Percentiles rank a stretch among this genome's conserved stretches.
Evolutionary conservation across 371 early-diverging fungal species (phyloP).

Genomic region (Mucor ambiguus): DNA sequence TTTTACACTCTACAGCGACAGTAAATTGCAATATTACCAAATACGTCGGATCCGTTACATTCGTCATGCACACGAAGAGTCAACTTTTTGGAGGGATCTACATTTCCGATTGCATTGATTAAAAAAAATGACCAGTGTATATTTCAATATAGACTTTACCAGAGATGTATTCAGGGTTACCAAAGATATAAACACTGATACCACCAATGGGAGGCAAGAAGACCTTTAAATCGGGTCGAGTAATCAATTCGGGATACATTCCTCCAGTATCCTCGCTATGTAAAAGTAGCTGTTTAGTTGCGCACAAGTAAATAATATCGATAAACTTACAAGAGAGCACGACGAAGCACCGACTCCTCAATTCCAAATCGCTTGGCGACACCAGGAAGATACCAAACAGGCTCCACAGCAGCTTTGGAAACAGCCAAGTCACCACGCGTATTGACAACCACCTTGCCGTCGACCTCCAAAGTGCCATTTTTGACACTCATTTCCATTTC

Average conservation of each 20-base stretch:
- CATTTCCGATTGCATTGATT: neutral
- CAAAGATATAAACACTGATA: slow-evolving; percentile 93
- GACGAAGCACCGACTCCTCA: slow-evolving; percentile 81
- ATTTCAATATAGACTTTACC: slow-evolving; percentile 32
- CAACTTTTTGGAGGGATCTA: slow-evolving; percentile 81
- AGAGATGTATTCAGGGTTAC: slow-evolving; percentile 77
- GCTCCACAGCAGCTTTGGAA: slow-evolving; percentile 93
- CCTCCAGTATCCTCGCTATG: slow-evolving; percentile 68
- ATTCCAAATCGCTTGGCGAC: slow-evolving; percentile 90
- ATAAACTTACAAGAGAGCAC: slow-evolving; percentile 76
- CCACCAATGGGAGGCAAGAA: slow-evolving; percentile 96
- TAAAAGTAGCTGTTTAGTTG: neutral
- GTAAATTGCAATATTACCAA: slow-evolving; percentile 56
- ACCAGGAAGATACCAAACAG: slow-evolving; percentile 97
- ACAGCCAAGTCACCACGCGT: slow-evolving; percentile 85
- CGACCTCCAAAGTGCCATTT: slow-evolving; percentile 67
- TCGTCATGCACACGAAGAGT: slow-evolving; percentile 94
- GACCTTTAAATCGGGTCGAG: slow-evolving; percentile 92
- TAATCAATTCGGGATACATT: slow-evolving; percentile 96
- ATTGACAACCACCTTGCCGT: slow-evolving; percentile 84
- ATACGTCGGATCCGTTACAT: slow-evolving; percentile 95
- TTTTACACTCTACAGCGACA: neutral
- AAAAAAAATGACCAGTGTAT: neutral
- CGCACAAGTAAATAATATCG: neutral
- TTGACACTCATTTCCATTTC: slow-evolving; percentile 85